phyloP scores from a whole-genome alignment of 1,139 yeast genomes.

The Arxiozyma slooffiae region DNA sequence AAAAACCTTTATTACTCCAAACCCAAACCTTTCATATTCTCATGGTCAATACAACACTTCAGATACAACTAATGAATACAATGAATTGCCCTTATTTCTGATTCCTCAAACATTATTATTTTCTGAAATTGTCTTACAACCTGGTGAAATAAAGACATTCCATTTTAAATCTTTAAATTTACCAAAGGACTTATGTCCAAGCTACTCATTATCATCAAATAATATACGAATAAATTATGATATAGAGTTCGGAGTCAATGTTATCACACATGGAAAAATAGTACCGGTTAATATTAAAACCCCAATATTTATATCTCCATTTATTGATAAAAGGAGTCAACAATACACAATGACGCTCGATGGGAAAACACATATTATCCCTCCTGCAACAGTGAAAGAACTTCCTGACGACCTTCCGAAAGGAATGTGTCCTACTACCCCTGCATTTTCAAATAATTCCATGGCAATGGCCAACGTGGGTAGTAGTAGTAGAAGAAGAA shows the following conservation, averaged over 20 bases:
- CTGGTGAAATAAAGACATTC: constrained; percentile 46
- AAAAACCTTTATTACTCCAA: constrained; percentile 1
- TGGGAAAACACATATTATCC: constrained; percentile 16
- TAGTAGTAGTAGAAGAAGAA: constrained; percentile 10
- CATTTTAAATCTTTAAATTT: constrained; percentile 41
- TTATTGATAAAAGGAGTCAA: constrained; percentile 33
- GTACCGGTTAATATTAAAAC: constrained; percentile 33
- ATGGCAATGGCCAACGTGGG: not conserved
- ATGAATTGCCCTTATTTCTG: constrained; percentile 59
- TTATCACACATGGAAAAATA: constrained; percentile 25
- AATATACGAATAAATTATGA: constrained; percentile 34
- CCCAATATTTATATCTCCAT: constrained; percentile 38
- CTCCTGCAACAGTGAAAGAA: constrained; percentile 22
- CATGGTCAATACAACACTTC: not conserved
- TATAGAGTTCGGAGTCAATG: constrained; percentile 38
- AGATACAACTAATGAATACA: constrained; percentile 24
- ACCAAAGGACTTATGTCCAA: constrained; percentile 55
- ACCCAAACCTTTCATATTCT: not conserved
- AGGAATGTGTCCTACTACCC: constrained; percentile 5
- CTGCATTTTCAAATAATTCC: not conserved
- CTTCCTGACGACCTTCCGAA: constrained; percentile 9
- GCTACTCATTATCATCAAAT: constrained; percentile 35
- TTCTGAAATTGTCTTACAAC: constrained; percentile 49
- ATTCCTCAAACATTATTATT: constrained; percentile 72
- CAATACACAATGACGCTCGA: constrained; percentile 30